A percentile compares a stretch with the other conserved stretches of the same genome.
Evolutionary conservation across 1,139 yeast species (phyloP).

Genomic region (Lodderomyces oxycetoniae): DNA sequence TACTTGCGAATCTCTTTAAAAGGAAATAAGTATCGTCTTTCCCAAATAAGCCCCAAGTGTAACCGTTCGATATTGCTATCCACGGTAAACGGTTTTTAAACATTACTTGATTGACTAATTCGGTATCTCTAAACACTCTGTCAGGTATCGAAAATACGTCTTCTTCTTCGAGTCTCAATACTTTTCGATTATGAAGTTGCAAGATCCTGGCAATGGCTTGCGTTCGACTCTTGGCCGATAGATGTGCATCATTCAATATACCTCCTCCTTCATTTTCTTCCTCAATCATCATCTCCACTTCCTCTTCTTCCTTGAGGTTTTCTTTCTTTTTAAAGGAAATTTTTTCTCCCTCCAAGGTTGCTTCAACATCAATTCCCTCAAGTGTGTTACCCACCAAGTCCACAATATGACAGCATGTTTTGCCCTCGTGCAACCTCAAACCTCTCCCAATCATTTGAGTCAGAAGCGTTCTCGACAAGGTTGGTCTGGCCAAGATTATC

Average conservation of each 20-base stretch:
- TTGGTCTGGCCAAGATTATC: conserved; percentile 74
- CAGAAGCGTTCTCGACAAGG: conserved; percentile 64
- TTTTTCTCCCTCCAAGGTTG: conserved; percentile 49
- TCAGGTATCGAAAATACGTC: not conserved
- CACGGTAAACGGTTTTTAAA: conserved; percentile 11
- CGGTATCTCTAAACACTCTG: conserved; percentile 17
- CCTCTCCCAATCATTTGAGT: conserved; percentile 95
- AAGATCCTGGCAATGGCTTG: conserved; percentile 4
- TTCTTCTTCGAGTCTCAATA: conserved; percentile 22
- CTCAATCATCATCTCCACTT: conserved; percentile 17
- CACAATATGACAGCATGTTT: conserved; percentile 65
- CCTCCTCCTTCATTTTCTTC: conserved; percentile 16
- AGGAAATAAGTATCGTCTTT: conserved; percentile 16
- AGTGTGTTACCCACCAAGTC: conserved; percentile 68
- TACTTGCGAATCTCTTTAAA: conserved; percentile 13
- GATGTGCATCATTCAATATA: not conserved
- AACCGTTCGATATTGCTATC: conserved; percentile 12
- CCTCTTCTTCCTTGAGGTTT: conserved; percentile 15
- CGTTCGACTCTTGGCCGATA: conserved; percentile 8
- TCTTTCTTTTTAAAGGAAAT: conserved; percentile 21
- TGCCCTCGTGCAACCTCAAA: conserved; percentile 56
- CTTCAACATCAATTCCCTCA: conserved; percentile 57
- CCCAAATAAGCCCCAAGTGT: conserved; percentile 29
- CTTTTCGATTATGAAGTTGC: conserved; percentile 9
- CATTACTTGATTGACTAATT: conserved; percentile 13